Conservation (phyloP, 208 protist genomes). For the Novymonas esmeraldas region DNA sequence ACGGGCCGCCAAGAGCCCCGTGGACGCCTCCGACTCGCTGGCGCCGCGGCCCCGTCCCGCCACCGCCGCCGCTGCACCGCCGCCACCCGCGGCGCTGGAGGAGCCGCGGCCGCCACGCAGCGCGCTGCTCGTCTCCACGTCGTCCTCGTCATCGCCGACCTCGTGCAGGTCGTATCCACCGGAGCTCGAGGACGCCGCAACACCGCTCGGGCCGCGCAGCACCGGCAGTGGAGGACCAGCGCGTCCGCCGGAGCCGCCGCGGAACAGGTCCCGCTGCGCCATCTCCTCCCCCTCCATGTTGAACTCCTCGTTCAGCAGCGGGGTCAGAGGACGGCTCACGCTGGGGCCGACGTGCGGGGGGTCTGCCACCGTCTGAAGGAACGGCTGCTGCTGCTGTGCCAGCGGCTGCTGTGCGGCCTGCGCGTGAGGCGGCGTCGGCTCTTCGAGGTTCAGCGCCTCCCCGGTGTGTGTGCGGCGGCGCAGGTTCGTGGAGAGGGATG, state of each 20-base stretch:
- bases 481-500: slow-evolving; percentile 15
- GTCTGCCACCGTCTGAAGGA: neutral
- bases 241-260: neutral
- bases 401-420: no score
- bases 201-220: slow-evolving; percentile 4
- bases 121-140: slow-evolving; percentile 8
- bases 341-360: slow-evolving; percentile 25
- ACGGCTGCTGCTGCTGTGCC: no score
- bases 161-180: slow-evolving; percentile 38
- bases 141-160: slow-evolving; percentile 34
- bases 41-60: neutral
- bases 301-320: slow-evolving; percentile 26
- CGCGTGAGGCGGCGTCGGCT: neutral
- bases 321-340: slow-evolving; percentile 31
- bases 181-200: slow-evolving; percentile 7
- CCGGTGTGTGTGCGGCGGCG: slow-evolving; percentile 3
- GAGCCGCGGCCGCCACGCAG: neutral
- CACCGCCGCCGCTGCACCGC: neutral
- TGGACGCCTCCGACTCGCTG: slow-evolving; percentile 28
- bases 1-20: slow-evolving; percentile 24
- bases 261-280: neutral
- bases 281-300: slow-evolving; percentile 5
- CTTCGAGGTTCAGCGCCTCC: neutral
- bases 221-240: neutral
- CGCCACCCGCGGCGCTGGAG: neutral